Evolutionary conservation across 805 yeast species (phyloP), one percentile per base, ranked within the genome.

Genomic region (Candida sanyiensis): DNA sequence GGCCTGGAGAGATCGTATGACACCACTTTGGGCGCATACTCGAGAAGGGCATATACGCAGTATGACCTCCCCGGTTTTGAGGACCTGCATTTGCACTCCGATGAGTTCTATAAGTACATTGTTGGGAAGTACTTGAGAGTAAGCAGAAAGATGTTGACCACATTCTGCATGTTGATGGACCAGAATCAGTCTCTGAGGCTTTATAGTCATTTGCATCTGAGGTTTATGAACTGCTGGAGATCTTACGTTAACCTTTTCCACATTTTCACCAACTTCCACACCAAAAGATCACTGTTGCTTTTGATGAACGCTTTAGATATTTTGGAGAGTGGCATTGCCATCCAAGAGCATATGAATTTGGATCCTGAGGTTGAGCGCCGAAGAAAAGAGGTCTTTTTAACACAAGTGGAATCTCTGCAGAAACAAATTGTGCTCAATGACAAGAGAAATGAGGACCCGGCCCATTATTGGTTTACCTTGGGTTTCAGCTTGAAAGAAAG

Each of bases 151-250:
- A 8, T 30, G 16, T 16, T 31, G 17, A 31, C 35, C 4, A 28
- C 31, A n/a, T 18, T 33, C 33, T 17, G 27, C 20, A 26, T 7
- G 3, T 13, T 30, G 29, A 17, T 26, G 21, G 22, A 17, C 8
- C 11, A 18, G 18, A 12, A 3, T 7, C 15, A 2, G 17, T 12
- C 13, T 6, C 17, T 11, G n/a, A n/a, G n/a, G n/a, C 16, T 20
- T 6, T 37, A 35, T 26, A 26, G 33, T 7, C 6, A 18, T 2
- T 3, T 11, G 7, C 47, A 43, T 36, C 22, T 43, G 13, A 34
- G n/a, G 25, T 37, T 40, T 18, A 28, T 43, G 28, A 43, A 35
- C 27, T 6, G 12, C 7, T 43, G 47, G 47, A 34, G 44, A 28
- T 10, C 12, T 7, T 35, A 34, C 16, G 35, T 37, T 15, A 38